Base-by-base conservation (phyloP, 1,139 yeast species). In the Yamadazyma triangularis region DNA sequence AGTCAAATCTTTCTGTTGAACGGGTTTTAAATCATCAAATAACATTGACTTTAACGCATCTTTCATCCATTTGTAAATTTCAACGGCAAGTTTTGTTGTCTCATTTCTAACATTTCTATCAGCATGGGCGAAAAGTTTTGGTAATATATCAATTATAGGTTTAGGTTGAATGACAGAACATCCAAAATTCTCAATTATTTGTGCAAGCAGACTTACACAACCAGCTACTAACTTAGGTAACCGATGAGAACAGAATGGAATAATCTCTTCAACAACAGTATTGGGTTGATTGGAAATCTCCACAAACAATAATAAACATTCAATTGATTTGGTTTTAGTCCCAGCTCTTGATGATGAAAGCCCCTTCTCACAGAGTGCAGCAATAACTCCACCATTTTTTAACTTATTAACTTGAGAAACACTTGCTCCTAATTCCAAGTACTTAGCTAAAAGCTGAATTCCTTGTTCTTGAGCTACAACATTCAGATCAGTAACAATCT, bases 391-490 rank as follows among this genome's bases (percentile, higher is more conserved):
- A 41, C 50, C 24, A 51, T 45, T 39, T 73, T 65, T 47, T 53
- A 61, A 47, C 42, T 57, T 32, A 45, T 35, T 35, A 56, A 70
- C 40, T 53, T 62, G 30, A 43, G 48, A 6, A 1, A 56, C 35
- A 4, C 71, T 47, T 0, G 81, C 85, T 2, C 86, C 88, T 47
- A 56, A 73, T 45, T 75, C 73, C 33, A 85, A 60, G 44, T 75
- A 73, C n/a, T 73, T 69, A 10, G 58, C 57, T 15, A 85, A 55
- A 4, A 84, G 68, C 9, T 62, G 56, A 23, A 87, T 63, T 9
- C 88, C 97, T 0, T 83, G 62, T 50, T 91, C 97, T 45, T 88
- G 95, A 0, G 98, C 96, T 14, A 85, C 94, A 11, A 88, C 96
- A 53, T 91, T 91, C 25, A 82, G 56, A 52, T 91, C 99, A 6